A percentile compares a stretch with the other conserved stretches of the same genome.
These are phyloP conservation scores for Suhomyces yuchorum DNA, from an alignment of 1,139 yeast species.

Conservation along the genomic window DNA sequence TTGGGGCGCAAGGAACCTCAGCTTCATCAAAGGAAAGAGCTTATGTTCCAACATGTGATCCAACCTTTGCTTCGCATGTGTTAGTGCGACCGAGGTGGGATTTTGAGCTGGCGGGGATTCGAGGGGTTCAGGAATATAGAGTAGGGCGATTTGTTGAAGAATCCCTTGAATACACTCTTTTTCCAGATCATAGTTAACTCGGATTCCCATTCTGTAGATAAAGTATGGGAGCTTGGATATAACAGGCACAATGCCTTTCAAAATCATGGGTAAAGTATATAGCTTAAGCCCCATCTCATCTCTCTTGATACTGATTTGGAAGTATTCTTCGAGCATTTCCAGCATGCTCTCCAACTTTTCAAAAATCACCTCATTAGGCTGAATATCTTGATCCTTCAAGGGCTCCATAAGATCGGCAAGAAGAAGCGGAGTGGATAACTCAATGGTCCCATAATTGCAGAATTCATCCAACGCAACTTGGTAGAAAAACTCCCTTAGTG, in stretches of 20 bases:
- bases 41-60: conserved; percentile 52
- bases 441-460: conserved; percentile 74
- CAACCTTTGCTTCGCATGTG: conserved; percentile 19
- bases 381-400: conserved; percentile 23
- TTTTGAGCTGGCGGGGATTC: neutral
- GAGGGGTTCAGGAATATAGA: conserved; percentile 68
- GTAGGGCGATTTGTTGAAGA: conserved; percentile 65
- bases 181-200: conserved; percentile 68
- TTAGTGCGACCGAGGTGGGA: neutral
- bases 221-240: conserved; percentile 67
- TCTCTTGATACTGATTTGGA: conserved; percentile 48
- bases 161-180: conserved; percentile 65
- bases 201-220: conserved; percentile 58
- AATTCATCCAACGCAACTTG: conserved; percentile 80
- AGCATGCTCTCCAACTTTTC: conserved; percentile 47
- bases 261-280: conserved; percentile 63
- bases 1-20: conserved; percentile 66
- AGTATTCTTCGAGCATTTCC: conserved; percentile 83
- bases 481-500: conserved; percentile 71
- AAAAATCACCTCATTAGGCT: conserved; percentile 24
- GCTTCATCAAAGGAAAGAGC: conserved; percentile 68
- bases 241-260: conserved; percentile 65
- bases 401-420: conserved; percentile 33
- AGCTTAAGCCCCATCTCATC: conserved; percentile 38
- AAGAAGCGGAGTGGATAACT: conserved; percentile 42